Evolutionary conservation across 805 yeast genomes (phyloP), one percentile per base, ranked within the genome.

Genomic region (Hanseniaspora mollemarum): DNA sequence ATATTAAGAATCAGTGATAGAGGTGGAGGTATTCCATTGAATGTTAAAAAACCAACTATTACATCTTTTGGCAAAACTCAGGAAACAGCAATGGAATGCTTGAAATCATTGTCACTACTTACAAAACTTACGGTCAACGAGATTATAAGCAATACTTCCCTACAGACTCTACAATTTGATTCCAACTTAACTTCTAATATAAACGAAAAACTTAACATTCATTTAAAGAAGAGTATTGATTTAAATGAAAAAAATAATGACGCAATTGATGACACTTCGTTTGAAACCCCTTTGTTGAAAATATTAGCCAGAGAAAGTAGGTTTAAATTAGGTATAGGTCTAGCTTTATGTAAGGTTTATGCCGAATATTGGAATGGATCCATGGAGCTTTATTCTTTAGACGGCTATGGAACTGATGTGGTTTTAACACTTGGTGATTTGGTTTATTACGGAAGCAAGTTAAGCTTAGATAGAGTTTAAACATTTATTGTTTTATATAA

Each of bases 301-400:
- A 71, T 88, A 58, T 75, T 83, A 38, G 73, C 80, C 29, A 74
- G 96, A 55, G 83, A 92, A 1, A 79, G 83, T 25, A 75, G 83
- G 53, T 75, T 75, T 58, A 83, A 83, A 48, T 67, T 90, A 26
- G 96, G 96, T 0, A 73, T 90, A 53, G 95, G 96, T 0, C 69
- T 90, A 54, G 96, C 97, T 0, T 80, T 90, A 83, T 83, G 95
- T 59, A 81, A 85, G 57, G 86, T 88, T 0, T 90, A 90, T 61
- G 86, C 95, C 0, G 96, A 90, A 58, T 90, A 90, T 65, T 90
- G 97, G 97, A 92, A 88, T 58, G 97, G 97, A 6, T 84, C 82
- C 46, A 65, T 90, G 46, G 81, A 80, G 53, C 76, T 90, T 73
- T 81, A 81, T 57, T 81, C 94, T 0, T 68, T 90, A 46, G 90